phyloP scores from a whole-genome alignment of 805 yeast species.

The Yarrowia alimentaria region DNA sequence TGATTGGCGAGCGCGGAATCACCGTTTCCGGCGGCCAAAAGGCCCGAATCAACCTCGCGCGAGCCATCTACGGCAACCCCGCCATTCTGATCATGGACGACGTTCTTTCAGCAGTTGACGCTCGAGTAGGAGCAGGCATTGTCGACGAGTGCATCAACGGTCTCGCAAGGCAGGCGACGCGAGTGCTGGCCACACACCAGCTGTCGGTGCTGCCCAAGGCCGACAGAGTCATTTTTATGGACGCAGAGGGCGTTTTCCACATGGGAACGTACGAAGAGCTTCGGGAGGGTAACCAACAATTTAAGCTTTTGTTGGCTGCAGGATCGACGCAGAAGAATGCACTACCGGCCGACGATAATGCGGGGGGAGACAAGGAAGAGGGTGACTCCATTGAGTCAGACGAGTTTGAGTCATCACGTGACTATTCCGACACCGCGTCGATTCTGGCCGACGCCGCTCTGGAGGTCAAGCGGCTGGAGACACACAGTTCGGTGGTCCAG shows the following conservation, averaged over 20 bases:
- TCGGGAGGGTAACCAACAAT: slow-evolving; percentile 45
- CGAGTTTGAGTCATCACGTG: too few relatives aligned
- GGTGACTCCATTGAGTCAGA: too few relatives aligned
- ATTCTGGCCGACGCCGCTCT: slow-evolving; percentile 1
- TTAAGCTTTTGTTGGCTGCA: slow-evolving; percentile 45
- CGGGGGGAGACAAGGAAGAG: too few relatives aligned
- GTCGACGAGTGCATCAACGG: slow-evolving; percentile 68
- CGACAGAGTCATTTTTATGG: slow-evolving; percentile 63
- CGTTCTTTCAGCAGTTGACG: slow-evolving; percentile 84
- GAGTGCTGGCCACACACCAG: slow-evolving; percentile 83
- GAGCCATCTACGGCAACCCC: slow-evolving; percentile 68
- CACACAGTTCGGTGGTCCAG: too few relatives aligned
- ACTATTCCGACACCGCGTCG: not conserved
- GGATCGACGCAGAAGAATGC: slow-evolving; percentile 36
- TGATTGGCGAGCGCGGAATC: slow-evolving; percentile 87
- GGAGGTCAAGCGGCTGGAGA: too few relatives aligned
- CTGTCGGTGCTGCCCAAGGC: slow-evolving; percentile 67
- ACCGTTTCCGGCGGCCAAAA: slow-evolving; percentile 90
- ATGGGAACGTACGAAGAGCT: slow-evolving; percentile 63
- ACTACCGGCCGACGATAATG: slow-evolving; percentile 31
- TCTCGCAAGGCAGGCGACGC: slow-evolving; percentile 55
- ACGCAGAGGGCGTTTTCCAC: slow-evolving; percentile 58
- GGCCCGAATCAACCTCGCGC: slow-evolving; percentile 78
- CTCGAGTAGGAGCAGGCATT: slow-evolving; percentile 77
- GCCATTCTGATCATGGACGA: slow-evolving; percentile 75